phyloP scores from a whole-genome alignment of 164 flowering plant genomes.

The Vitis cinerea region DNA sequence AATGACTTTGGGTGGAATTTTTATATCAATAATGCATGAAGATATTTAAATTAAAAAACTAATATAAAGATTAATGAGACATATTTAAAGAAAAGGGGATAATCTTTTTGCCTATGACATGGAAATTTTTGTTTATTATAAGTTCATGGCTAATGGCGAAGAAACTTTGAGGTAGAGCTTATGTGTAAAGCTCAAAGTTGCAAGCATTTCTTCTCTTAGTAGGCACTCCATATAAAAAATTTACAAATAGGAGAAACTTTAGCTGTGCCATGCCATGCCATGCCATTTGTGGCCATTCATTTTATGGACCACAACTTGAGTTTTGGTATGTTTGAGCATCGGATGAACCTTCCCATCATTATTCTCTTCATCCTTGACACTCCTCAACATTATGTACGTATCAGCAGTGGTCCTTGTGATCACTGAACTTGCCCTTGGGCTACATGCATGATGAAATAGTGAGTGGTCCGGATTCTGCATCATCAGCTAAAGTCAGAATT shows the following conservation, averaged over 20 bases:
- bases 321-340: not conserved
- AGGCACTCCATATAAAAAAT: no score
- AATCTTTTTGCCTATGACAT: no score
- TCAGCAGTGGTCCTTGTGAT: not conserved
- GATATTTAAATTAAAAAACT: no score
- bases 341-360: not conserved
- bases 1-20: no score
- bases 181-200: no score
- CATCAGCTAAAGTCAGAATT: not conserved
- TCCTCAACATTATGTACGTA: not conserved
- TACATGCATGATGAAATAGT: not conserved
- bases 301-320: not conserved
- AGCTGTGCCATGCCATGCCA: not conserved
- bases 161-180: no score
- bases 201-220: no score
- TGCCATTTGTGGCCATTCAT: conserved; percentile 2
- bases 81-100: no score
- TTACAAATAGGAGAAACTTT: not conserved
- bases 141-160: no score
- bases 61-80: no score
- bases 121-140: no score
- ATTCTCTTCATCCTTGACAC: not conserved
- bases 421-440: not conserved
- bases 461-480: not conserved
- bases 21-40: no score